These are phyloP conservation scores for Yamadazyma buinensis DNA, from an alignment of 1,139 yeast species.

Conservation along the genomic window DNA sequence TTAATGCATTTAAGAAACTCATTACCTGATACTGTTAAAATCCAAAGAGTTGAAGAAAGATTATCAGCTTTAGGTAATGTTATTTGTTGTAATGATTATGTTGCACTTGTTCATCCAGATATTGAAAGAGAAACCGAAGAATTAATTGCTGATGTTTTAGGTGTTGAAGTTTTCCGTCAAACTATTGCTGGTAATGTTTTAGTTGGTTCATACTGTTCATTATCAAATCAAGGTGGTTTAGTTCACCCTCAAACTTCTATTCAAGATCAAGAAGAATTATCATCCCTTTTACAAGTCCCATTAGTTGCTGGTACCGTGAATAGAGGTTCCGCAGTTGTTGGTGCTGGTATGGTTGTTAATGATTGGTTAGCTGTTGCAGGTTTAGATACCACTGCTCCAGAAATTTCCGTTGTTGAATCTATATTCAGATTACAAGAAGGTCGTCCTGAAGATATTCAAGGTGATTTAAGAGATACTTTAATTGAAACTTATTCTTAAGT, in stretches of 20 bases:
- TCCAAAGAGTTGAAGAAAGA: constrained; percentile 97
- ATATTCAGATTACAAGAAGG: constrained; percentile 91
- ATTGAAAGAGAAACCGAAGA: constrained; percentile 99
- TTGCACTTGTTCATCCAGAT: constrained; percentile 98
- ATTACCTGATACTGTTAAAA: constrained; percentile 92
- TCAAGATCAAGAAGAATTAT: constrained; percentile 97
- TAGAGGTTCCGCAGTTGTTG: constrained; percentile 96
- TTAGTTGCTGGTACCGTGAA: constrained; percentile 98
- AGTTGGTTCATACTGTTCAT: constrained; percentile 93
- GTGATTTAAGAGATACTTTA: constrained; percentile 83
- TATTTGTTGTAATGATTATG: constrained; percentile 97
- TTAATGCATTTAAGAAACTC: constrained; percentile 96
- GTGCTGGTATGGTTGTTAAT: constrained; percentile 98
- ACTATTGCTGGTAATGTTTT: constrained; percentile 97
- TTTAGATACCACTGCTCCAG: constrained; percentile 97
- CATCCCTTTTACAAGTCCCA: constrained; percentile 94
- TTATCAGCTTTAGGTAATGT: constrained; percentile 96
- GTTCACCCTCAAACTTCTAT: constrained; percentile 97
- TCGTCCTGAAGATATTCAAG: constrained; percentile 79
- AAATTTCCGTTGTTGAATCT: constrained; percentile 92
- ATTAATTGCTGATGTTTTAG: constrained; percentile 95
- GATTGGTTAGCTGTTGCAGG: constrained; percentile 99
- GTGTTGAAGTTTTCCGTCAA: constrained; percentile 98
- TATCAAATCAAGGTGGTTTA: constrained; percentile 96
- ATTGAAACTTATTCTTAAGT: constrained; percentile 70